Base-by-base conservation (phyloP, 2,329 filamentous ascomycete genomes). In the Torrubiella hemipterigena region DNA sequence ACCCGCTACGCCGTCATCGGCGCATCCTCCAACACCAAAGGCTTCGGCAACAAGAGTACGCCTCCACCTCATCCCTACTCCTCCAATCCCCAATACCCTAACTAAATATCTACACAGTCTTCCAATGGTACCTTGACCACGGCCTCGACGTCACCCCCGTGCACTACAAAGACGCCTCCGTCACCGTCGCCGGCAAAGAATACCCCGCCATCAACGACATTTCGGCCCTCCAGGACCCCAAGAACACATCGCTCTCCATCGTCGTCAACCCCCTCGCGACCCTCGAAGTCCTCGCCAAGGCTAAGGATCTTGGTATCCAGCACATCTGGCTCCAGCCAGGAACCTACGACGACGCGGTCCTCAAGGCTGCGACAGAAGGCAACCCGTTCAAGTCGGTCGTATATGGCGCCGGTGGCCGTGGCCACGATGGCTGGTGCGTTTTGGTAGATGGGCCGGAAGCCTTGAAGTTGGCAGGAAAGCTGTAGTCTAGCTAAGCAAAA, bases 281-380 rank as follows among this genome's bases (percentile, higher is more conserved):
- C 1, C 67, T 78, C 36, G 60, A 75, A 46, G 63, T 93, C 7
- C 62, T 96, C 24, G 65, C 76, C 39, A 81, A 93, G 54, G 91
- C 89, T 1, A 81, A 77, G 54, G 63, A 70, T 34, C 64, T 81
- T 9, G 78, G 86, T 4, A 61, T 93, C 27, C 68, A 73, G 13
- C 70, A 82, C 17, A 77, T 94, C 5, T 94, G 84, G 81, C 60
- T 96, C 42, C 91, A 96, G 59, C 91, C 91, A 0, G 91, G 89
- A 1, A 87, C 76, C 12, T 96, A 81, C 50, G 77, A 94, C 50
- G 73, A 81, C 31, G 73, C 75, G 35, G 80, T 85, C 15, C 50
- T 94, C 39, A 60, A 68, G 24, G 86, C 72, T 53, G 85, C 83
- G 4, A 61, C 67, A 15, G 54, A 48, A 37, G 61, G 80, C 41